These are phyloP conservation scores for Verticillium isaacii DNA, from an alignment of 2,329 filamentous ascomycete genomes.

Conservation along the genomic window DNA sequence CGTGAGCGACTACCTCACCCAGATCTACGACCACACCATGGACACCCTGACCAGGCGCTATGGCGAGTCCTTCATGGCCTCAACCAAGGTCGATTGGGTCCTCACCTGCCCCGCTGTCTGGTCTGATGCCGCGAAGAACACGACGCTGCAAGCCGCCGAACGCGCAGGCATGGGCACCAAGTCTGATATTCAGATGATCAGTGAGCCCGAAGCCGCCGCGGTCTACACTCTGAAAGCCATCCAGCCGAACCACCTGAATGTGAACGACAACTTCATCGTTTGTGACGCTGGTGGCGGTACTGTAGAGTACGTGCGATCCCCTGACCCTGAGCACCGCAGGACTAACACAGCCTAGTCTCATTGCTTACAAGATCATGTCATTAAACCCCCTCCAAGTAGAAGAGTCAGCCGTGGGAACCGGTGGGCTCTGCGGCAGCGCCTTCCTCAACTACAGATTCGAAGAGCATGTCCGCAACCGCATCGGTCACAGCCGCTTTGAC, in stretches of 20 bases:
- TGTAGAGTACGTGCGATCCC: slow-evolving; percentile 44
- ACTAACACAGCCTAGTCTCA: slow-evolving; percentile 41
- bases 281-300: slow-evolving; percentile 61
- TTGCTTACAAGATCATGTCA: slow-evolving; percentile 76
- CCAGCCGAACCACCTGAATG: slow-evolving; percentile 66
- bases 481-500: slow-evolving; percentile 63
- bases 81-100: slow-evolving; percentile 72
- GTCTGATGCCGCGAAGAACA: slow-evolving; percentile 82
- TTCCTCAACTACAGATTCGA: slow-evolving; percentile 80
- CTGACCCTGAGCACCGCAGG: not conserved
- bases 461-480: slow-evolving; percentile 64
- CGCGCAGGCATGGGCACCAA: slow-evolving; percentile 71
- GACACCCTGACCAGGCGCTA: slow-evolving; percentile 70
- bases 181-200: slow-evolving; percentile 71
- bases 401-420: slow-evolving; percentile 75
- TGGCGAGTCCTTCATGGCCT: slow-evolving; percentile 73
- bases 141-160: slow-evolving; percentile 72
- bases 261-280: slow-evolving; percentile 62
- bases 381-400: slow-evolving; percentile 67
- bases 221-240: slow-evolving; percentile 78
- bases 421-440: slow-evolving; percentile 71
- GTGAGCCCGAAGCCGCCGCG: slow-evolving; percentile 74
- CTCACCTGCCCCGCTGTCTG: slow-evolving; percentile 80
- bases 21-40: slow-evolving; percentile 74
- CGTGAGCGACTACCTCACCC: slow-evolving; percentile 73